Conservation (phyloP, 2,329 filamentous ascomycete genomes). For the Colletotrichum tropicicola region DNA sequence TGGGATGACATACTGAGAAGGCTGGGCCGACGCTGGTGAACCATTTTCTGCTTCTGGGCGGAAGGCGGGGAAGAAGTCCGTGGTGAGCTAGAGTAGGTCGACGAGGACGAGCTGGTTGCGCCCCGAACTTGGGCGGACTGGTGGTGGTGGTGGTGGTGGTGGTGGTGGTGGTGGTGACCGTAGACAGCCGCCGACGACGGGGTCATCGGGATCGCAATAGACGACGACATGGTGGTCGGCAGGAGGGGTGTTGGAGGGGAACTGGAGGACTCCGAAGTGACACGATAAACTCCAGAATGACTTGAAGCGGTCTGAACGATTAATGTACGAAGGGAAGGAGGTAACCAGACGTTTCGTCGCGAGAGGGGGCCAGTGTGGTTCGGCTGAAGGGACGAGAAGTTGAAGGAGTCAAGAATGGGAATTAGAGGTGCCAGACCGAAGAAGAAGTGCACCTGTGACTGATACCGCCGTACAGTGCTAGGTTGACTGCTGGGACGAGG, state of each 20-base stretch:
- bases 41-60: slow-evolving; percentile 49
- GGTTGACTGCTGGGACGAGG: slow-evolving; percentile 17
- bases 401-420: slow-evolving; percentile 22
- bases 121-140: slow-evolving; percentile 51
- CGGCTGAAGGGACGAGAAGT: slow-evolving; percentile 12
- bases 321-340: neutral
- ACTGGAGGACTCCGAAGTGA: neutral
- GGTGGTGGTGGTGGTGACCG: slow-evolving; percentile 37
- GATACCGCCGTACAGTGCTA: slow-evolving; percentile 28
- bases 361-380: slow-evolving; percentile 19
- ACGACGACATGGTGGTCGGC: slow-evolving; percentile 66
- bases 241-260: neutral
- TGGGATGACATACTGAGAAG: slow-evolving; percentile 61
- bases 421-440: slow-evolving; percentile 16
- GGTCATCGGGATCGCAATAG: slow-evolving; percentile 71
- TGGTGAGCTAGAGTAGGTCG: slow-evolving; percentile 66
- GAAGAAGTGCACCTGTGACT: slow-evolving; percentile 27
- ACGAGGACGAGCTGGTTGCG: slow-evolving; percentile 58
- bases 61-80: slow-evolving; percentile 55
- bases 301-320: slow-evolving; percentile 11
- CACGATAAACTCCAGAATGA: slow-evolving; percentile 7
- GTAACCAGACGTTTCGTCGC: slow-evolving; percentile 14
- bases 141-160: slow-evolving; percentile 42
- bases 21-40: slow-evolving; percentile 67
- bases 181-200: slow-evolving; percentile 45